phyloP scores from a whole-genome alignment of 2,329 filamentous ascomycete genomes.

The Hirsutella thompsonii region DNA sequence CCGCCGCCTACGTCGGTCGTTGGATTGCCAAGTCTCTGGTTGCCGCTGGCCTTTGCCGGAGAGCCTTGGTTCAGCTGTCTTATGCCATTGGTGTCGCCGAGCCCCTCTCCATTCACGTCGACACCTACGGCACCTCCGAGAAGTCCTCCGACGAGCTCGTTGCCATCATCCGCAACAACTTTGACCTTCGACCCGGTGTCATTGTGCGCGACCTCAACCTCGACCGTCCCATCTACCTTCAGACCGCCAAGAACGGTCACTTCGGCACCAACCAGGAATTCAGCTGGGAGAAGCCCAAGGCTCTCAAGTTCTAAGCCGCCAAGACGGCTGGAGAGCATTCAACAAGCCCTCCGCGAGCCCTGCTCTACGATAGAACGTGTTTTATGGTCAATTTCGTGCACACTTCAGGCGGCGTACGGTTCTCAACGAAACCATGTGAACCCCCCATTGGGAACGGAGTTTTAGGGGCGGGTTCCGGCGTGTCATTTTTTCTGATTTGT shows the following conservation, averaged over 20 bases:
- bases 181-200: constrained; percentile 94
- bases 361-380: constrained; percentile 21
- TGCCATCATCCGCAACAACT: constrained; percentile 88
- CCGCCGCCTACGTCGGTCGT: constrained; percentile 89
- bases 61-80: constrained; percentile 91
- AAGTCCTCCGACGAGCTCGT: constrained; percentile 89
- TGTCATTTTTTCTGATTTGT: constrained; percentile 8
- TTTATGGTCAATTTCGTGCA: constrained; percentile 24
- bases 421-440: constrained; percentile 30
- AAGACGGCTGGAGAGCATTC: constrained; percentile 21
- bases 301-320: constrained; percentile 67
- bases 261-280: constrained; percentile 95
- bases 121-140: constrained; percentile 88
- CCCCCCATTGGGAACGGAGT: constrained; percentile 18
- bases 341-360: constrained; percentile 22
- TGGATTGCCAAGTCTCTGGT: constrained; percentile 99
- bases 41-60: constrained; percentile 74
- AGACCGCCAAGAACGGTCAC: constrained; percentile 99
- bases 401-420: constrained; percentile 27
- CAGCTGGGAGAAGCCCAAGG: constrained; percentile 97
- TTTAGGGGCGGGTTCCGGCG: constrained; percentile 20
- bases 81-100: constrained; percentile 99
- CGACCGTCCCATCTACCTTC: constrained; percentile 91
- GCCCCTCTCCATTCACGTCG: constrained; percentile 95
- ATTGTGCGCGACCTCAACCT: constrained; percentile 97